These are phyloP conservation scores for Senna siamea DNA, from an alignment of 306 rosid genomes.

Conservation along the genomic window DNA sequence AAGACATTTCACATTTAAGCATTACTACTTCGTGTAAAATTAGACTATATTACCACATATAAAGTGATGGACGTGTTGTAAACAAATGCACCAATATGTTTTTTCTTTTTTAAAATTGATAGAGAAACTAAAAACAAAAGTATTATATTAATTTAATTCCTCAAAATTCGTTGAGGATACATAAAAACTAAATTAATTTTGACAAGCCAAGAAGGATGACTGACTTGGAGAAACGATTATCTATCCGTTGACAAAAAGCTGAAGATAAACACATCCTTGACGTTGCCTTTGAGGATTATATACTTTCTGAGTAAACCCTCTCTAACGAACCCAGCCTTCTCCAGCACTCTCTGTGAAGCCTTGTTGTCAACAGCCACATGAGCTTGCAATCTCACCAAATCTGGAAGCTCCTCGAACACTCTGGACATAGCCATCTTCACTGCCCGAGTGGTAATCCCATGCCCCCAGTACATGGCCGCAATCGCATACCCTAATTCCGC, in stretches of 20 bases:
- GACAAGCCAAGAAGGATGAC: no score
- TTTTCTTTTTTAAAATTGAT: no score
- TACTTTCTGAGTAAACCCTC: constrained; percentile 69
- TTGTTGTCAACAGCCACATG: constrained; percentile 42
- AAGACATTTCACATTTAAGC: no score
- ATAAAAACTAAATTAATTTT: no score
- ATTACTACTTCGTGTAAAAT: no score
- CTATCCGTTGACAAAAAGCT: constrained; percentile 56
- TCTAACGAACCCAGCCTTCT: constrained; percentile 62
- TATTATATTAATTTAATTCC: no score
- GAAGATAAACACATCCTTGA: constrained; percentile 46
- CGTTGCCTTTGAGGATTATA: constrained; percentile 38
- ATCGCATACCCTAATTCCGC: constrained; percentile 61
- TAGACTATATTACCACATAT: not conserved
- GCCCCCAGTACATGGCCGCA: constrained; percentile 52
- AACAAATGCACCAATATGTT: not conserved
- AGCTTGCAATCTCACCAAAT: constrained; percentile 58
- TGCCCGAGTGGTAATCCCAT: constrained; percentile 56
- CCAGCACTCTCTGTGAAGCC: constrained; percentile 41
- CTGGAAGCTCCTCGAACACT: constrained; percentile 51
- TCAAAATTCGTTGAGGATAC: no score
- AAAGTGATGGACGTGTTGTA: not conserved
- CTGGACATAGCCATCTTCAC: constrained; percentile 47
- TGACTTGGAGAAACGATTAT: no score
- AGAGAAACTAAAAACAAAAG: not conserved